Base-by-base conservation (phyloP, 2,329 filamentous ascomycete genomes). In the Polytolypa hystricis region DNA sequence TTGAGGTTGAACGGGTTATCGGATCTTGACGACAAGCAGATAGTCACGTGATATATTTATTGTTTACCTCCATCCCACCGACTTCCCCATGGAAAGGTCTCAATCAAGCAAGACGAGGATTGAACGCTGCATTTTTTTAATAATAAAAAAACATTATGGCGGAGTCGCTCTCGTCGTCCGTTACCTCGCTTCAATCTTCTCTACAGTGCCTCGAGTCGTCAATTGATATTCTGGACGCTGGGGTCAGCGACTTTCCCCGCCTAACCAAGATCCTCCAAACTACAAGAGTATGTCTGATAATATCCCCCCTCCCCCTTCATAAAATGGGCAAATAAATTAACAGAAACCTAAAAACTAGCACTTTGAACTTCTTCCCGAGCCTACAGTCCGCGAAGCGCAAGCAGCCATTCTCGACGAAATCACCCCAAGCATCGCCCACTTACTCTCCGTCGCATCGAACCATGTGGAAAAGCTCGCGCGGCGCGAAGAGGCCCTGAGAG, bases 331-430 rank as follows among this genome's bases (percentile, higher is more conserved):
- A 30, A 6, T 15, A 8, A 11, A 16, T 20, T 18, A 19, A 14
- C 14, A 25, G 8, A 33, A 19, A 17, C 29, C 33, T 35, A 14
- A 19, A 27, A n/a, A 17, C 28, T 18, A 93, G 80, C 87, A 94
- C 64, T 95, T 93, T 62, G 87, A 95, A 58, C 77, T 94, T 28
- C 83, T 94, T 48, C 84, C 86, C 11, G 84, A 93, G 56, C 76
- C 81, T 9, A 83, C 83, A 35, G 75, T 95, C 30, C 78, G 79
- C 42, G 73, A 80, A 44, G 87, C 87, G 20, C 87, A 95, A 60
- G 71, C 83, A 47, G 79, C 84, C 4, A 75, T 95, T 12, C 80
- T 86, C 49, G 82, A 84, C 51, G 86, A 93, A 56, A 91, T 94
- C 48, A 79, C 81, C n/a, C 87, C 87, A 6, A 86, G 85, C 57